phyloP scores from a whole-genome alignment of 108 stramenopile genomes.

The Nitzschia putrida region DNA sequence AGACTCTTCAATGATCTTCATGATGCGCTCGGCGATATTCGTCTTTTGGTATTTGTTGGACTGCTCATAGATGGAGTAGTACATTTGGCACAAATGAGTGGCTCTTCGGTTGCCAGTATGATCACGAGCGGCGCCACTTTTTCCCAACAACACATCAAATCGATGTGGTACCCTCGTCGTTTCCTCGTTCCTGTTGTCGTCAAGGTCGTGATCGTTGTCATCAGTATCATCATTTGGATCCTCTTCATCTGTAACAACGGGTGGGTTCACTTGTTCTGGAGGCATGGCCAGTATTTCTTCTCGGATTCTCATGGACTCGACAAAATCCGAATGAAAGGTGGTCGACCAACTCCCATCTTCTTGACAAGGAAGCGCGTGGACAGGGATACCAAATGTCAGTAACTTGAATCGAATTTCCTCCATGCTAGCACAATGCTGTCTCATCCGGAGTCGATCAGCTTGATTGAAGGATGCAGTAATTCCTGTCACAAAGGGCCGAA shows the following conservation, averaged over 20 bases:
- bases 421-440: slow-evolving; percentile 6
- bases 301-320: background rate
- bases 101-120: slow-evolving; percentile 5
- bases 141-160: slow-evolving; percentile 39
- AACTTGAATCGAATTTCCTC: slow-evolving; percentile 18
- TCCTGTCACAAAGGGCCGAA: slow-evolving; percentile 9
- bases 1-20: slow-evolving; percentile 22
- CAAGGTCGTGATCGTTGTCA: no score
- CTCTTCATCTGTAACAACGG: no score
- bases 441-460: slow-evolving; percentile 1
- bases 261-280: background rate
- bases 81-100: slow-evolving; percentile 1
- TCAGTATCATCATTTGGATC: no score
- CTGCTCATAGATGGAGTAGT: slow-evolving; percentile 20
- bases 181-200: background rate
- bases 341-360: slow-evolving; percentile 9
- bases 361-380: background rate
- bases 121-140: background rate
- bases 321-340: slow-evolving; percentile 15
- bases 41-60: slow-evolving; percentile 35
- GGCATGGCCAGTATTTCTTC: background rate
- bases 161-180: slow-evolving; percentile 1
- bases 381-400: slow-evolving; percentile 30
- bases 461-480: slow-evolving; percentile 5
- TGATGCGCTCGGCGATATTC: slow-evolving; percentile 21